Conservation (phyloP, 306 rosid genomes). For the Trifolium subterraneum region DNA sequence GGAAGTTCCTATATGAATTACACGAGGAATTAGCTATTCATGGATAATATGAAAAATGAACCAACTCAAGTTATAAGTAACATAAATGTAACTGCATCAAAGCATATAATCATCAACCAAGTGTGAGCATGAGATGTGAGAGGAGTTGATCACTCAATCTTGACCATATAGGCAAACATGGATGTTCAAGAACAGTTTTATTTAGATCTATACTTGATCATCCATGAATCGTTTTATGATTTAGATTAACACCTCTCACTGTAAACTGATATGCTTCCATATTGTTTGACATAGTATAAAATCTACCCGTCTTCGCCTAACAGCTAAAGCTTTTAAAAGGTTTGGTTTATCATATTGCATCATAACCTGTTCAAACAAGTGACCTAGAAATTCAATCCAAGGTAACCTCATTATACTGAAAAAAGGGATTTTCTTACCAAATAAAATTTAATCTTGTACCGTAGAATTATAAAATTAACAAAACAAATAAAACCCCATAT, state of each 20-base stretch:
- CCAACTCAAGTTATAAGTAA: slow-evolving; percentile 21
- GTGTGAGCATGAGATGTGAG: slow-evolving; percentile 13
- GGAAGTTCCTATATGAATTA: slow-evolving; percentile 66
- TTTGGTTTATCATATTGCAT: not conserved
- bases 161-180: not conserved
- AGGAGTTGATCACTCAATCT: not conserved
- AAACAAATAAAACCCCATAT: not conserved
- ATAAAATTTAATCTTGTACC: not conserved
- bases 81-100: not conserved
- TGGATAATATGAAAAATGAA: slow-evolving; percentile 27
- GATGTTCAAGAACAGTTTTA: not conserved
- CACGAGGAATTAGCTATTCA: not conserved
- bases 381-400: not conserved
- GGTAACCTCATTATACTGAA: not conserved
- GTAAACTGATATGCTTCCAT: not conserved
- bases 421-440: not conserved
- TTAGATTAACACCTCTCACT: slow-evolving; percentile 1
- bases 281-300: not conserved
- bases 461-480: too few relatives aligned
- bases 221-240: not conserved
- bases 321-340: not conserved
- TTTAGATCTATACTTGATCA: not conserved
- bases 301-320: not conserved
- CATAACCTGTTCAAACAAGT: not conserved
- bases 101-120: not conserved